Evolutionary conservation across 495 filamentous ascomycete species (phyloP).

Genomic region (Trichoderma parareesei): DNA sequence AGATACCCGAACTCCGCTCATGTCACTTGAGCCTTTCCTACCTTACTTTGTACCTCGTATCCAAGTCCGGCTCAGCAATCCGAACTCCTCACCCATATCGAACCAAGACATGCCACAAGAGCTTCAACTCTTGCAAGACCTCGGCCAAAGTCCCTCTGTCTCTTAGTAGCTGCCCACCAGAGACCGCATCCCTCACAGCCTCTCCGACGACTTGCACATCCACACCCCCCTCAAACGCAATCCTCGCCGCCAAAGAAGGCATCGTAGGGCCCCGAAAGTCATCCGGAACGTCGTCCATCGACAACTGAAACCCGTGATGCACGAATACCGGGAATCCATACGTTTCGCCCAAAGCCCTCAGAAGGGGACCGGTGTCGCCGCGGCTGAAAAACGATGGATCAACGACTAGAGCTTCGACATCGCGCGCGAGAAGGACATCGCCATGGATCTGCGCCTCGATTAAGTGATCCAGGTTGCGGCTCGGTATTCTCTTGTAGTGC

Average conservation of each 20-base stretch:
- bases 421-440: slow-evolving; percentile 11
- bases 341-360: slow-evolving; percentile 1
- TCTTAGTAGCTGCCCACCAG: background rate
- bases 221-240: slow-evolving; percentile 11
- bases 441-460: slow-evolving; percentile 16
- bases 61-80: background rate
- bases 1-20: too few species aligned
- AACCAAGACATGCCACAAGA: slow-evolving; percentile 15
- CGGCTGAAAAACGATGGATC: slow-evolving; percentile 13
- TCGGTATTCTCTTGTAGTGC: background rate
- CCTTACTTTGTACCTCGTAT: too few species aligned
- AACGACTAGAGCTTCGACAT: slow-evolving; percentile 14
- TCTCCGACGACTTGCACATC: slow-evolving; percentile 9
- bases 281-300: background rate
- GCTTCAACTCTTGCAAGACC: slow-evolving; percentile 15
- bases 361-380: slow-evolving; percentile 4
- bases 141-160: slow-evolving; percentile 12
- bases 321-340: slow-evolving; percentile 13
- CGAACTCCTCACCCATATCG: slow-evolving; percentile 5
- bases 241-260: slow-evolving; percentile 11
- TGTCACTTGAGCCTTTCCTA: too few species aligned
- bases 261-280: slow-evolving; percentile 15
- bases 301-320: slow-evolving; percentile 12
- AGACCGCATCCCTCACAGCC: slow-evolving; percentile 5
- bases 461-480: slow-evolving; percentile 14